Percentiles rank a stretch among this genome's conserved stretches.
phyloP scores from a whole-genome alignment of 805 yeast species.

The Ogataea minuta region DNA sequence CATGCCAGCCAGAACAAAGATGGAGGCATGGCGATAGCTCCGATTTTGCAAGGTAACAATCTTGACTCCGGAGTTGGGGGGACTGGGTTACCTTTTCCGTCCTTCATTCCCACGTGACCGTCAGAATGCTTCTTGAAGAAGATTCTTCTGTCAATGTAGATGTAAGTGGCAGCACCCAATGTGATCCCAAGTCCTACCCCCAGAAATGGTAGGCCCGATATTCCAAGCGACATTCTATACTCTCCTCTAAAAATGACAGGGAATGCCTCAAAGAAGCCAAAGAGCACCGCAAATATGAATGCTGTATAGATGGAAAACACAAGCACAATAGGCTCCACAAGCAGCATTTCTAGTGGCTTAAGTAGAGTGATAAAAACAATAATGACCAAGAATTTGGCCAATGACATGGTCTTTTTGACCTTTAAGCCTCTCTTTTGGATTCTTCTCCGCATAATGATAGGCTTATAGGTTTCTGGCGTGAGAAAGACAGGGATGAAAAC shows the following conservation, averaged over 20 bases:
- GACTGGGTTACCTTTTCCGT: conserved; percentile 50
- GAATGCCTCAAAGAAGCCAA: conserved; percentile 78
- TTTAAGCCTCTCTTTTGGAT: conserved; percentile 59
- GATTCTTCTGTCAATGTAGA: conserved; percentile 45
- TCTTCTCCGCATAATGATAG: conserved; percentile 57
- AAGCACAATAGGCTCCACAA: conserved; percentile 72
- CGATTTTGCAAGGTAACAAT: conserved; percentile 60
- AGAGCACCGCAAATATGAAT: conserved; percentile 72
- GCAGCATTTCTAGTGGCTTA: conserved; percentile 67
- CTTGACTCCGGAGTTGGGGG: conserved; percentile 61
- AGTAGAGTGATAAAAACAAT: conserved; percentile 51
- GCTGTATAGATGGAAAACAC: conserved; percentile 69
- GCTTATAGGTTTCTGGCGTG: conserved; percentile 72
- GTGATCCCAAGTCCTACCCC: conserved; percentile 71
- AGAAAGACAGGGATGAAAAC: conserved; percentile 43
- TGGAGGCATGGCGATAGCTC: conserved; percentile 64
- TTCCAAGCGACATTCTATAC: conserved; percentile 57
- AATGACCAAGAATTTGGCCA: conserved; percentile 40
- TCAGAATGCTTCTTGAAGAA: conserved; percentile 59
- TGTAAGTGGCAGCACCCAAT: conserved; percentile 51
- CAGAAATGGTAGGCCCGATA: conserved; percentile 66
- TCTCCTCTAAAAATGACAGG: conserved; percentile 70
- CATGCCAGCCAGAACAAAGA: conserved; percentile 81
- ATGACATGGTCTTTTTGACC: conserved; percentile 37
- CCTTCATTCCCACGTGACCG: conserved; percentile 58